Evolutionary conservation across 768 basidiomycete species (phyloP), one percentile per base, ranked within the genome.

Genomic region (Suillus subalutaceus): DNA sequence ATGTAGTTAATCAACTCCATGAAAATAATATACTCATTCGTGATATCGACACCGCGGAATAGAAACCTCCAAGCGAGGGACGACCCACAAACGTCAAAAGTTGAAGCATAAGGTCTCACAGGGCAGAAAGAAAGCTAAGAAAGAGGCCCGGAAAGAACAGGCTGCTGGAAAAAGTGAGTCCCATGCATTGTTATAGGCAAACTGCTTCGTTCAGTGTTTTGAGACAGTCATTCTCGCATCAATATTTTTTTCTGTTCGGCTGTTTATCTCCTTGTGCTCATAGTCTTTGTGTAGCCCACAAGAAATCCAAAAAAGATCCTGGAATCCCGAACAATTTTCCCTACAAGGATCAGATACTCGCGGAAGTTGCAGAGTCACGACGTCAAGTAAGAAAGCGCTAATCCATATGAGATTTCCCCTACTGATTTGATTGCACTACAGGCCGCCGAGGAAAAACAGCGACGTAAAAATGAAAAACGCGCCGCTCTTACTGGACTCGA

Each of bases 301-400:
- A 87, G 72, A 76, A 76, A 65, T 76, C 74, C 9, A 78, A 71
- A 68, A 96, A 94, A 77, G 96, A 98, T 76, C 94, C 92, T 38
- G 96, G 96, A 55, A 95, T 97, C 69, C 96, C 96, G 8, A 96
- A 92, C 78, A 89, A 88, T 66, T 95, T 95, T 79, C 95, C 94
- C 5, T 96, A 90, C 84, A 98, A 97, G 79, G 96, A 96, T 72
- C 90, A 94, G 78, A 91, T 98, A 68, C 81, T 98, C 37, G 96
- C 94, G 6, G 96, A 98, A 72, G 85, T 97, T 62, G 90, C 90
- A 55, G 92, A 92, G 71, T 85, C 93, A 73, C 88, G 94, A 68
- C 83, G 92, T 72, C 78, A 83, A 68, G 94, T 95, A 72, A 72
- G 85, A 77, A 15, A 23, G 50, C 38, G 63, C 48, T 55, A 2